phyloP scores from a whole-genome alignment of 2,329 filamentous ascomycete species.

The Fusarium anthophilum region DNA sequence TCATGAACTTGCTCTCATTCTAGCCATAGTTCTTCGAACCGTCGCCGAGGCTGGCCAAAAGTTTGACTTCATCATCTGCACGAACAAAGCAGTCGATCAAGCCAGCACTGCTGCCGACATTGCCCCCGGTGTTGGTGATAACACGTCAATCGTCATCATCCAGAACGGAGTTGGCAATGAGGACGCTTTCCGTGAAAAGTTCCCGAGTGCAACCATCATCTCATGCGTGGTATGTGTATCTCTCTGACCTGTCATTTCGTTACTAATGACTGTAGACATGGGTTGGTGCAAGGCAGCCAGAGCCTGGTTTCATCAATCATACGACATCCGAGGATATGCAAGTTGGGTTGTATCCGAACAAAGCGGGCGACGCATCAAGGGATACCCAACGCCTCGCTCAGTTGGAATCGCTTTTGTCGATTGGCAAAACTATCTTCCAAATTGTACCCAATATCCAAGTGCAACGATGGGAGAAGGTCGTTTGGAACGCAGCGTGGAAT shows the following conservation, averaged over 20 bases:
- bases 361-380: conserved; percentile 26
- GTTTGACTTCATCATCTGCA: conserved; percentile 37
- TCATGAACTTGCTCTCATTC: not conserved
- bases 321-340: conserved; percentile 63
- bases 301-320: conserved; percentile 60
- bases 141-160: conserved; percentile 65
- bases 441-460: conserved; percentile 64
- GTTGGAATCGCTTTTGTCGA: conserved; percentile 53
- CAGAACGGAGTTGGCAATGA: conserved; percentile 72
- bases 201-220: conserved; percentile 62
- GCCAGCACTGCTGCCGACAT: conserved; percentile 31
- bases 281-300: conserved; percentile 62
- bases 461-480: conserved; percentile 68
- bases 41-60: conserved; percentile 14
- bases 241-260: not conserved
- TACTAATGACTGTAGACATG: conserved; percentile 50
- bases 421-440: conserved; percentile 56
- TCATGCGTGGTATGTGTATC: conserved; percentile 59
- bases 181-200: conserved; percentile 59
- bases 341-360: conserved; percentile 61
- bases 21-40: conserved; percentile 7
- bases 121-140: conserved; percentile 48
- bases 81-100: conserved; percentile 37
- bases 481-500: conserved; percentile 71
- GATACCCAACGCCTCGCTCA: conserved; percentile 52